These are phyloP conservation scores for Nothophytophthora sp. DNA, from an alignment of 352 stramenopile species.

Conservation along the genomic window DNA sequence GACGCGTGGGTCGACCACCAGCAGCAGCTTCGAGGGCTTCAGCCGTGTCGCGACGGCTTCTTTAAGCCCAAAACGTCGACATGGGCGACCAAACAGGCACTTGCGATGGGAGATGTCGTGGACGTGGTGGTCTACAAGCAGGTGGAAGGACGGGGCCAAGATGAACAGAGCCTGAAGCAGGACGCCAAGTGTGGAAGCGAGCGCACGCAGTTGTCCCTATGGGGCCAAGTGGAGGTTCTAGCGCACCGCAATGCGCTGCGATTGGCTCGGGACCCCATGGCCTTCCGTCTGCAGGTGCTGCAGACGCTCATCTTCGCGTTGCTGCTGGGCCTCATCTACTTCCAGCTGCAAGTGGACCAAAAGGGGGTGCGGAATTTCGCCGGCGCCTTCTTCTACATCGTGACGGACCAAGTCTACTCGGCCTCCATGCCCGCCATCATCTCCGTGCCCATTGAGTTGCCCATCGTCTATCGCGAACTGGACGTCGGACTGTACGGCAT, in stretches of 20 bases:
- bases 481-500: constrained; percentile 44
- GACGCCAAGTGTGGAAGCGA: no score
- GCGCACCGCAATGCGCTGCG: constrained; percentile 41
- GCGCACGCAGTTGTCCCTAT: no score
- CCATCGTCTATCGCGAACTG: constrained; percentile 55
- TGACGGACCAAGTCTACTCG: constrained; percentile 49
- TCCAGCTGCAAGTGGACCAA: constrained; percentile 44
- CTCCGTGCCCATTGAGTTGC: constrained; percentile 48
- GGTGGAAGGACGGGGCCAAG: constrained; percentile 14
- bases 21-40: constrained; percentile 1
- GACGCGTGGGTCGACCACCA: constrained; percentile 21
- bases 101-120: constrained; percentile 2
- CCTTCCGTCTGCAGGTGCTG: constrained; percentile 27
- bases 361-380: constrained; percentile 49
- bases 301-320: constrained; percentile 46
- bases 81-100: constrained; percentile 1
- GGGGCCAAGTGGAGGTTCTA: constrained; percentile 43
- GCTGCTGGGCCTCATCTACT: constrained; percentile 52
- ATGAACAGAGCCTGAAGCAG: background rate
- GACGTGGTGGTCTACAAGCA: constrained; percentile 25
- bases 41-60: background rate
- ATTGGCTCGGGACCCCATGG: constrained; percentile 45
- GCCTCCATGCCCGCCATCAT: constrained; percentile 42
- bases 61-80: background rate
- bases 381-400: constrained; percentile 59